phyloP scores from a whole-genome alignment of 2,329 filamentous ascomycete genomes.

The Alternaria brassicicola region DNA sequence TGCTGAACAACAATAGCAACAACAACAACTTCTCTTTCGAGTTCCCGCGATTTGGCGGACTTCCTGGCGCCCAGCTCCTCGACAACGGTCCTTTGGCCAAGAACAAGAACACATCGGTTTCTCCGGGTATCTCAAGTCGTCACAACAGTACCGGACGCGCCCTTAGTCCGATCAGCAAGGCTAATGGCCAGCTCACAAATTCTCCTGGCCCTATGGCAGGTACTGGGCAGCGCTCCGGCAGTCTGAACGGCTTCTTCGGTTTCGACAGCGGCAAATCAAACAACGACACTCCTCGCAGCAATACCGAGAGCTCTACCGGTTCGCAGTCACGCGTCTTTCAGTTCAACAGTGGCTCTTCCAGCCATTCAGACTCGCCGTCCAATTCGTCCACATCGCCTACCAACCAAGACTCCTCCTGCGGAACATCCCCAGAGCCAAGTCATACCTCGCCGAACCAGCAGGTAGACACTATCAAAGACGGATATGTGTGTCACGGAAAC shows the following conservation, averaged over 20 bases:
- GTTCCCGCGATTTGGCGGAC: constrained; percentile 88
- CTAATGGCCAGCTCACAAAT: constrained; percentile 30
- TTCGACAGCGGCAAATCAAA: constrained; percentile 25
- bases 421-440: constrained; percentile 77
- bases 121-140: constrained; percentile 33
- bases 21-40: constrained; percentile 92
- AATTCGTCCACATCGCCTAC: constrained; percentile 59
- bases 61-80: constrained; percentile 63
- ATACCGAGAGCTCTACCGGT: constrained; percentile 50
- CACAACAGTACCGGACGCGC: constrained; percentile 44
- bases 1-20: constrained; percentile 62
- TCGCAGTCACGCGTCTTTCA: constrained; percentile 57
- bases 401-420: constrained; percentile 65
- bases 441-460: constrained; percentile 76
- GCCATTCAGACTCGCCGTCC: constrained; percentile 58
- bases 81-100: constrained; percentile 52
- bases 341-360: constrained; percentile 56
- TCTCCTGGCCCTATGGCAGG: constrained; percentile 42
- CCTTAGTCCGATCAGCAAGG: constrained; percentile 46
- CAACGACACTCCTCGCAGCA: constrained; percentile 33
- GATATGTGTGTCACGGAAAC: constrained; percentile 55
- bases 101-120: constrained; percentile 35
- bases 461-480: constrained; percentile 59
- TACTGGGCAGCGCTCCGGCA: constrained; percentile 47
- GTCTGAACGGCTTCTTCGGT: constrained; percentile 34